phyloP scores from a whole-genome alignment of 768 basidiomycete genomes.

The Xerocomellus amylosporus region DNA sequence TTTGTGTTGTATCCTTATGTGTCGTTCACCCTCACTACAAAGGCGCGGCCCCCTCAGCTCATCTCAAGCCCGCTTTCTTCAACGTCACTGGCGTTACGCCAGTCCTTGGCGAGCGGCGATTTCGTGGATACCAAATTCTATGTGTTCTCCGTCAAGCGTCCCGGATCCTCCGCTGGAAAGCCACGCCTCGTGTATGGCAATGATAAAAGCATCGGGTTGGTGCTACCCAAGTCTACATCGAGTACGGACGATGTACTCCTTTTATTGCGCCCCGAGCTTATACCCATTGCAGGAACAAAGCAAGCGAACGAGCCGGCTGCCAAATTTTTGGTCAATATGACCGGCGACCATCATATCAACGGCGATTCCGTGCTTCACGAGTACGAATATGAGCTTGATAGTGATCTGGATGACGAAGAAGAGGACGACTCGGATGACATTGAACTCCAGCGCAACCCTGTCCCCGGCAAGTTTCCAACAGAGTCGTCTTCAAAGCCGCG shows the following conservation, averaged over 20 bases:
- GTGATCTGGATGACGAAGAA: conserved; percentile 30
- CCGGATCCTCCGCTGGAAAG: conserved; percentile 10
- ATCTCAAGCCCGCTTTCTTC: conserved; percentile 16
- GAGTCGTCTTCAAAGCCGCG: conserved; percentile 2
- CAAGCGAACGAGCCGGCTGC: conserved; percentile 2
- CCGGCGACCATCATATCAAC: conserved; percentile 19
- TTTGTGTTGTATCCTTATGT: conserved; percentile 21
- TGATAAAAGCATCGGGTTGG: conserved; percentile 12
- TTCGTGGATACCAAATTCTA: conserved; percentile 32
- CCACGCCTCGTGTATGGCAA: conserved; percentile 29
- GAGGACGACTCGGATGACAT: background rate
- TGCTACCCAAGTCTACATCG: conserved; percentile 14
- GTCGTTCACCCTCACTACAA: conserved; percentile 19
- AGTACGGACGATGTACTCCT: background rate
- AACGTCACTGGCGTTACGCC: conserved; percentile 17
- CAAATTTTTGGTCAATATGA: conserved; percentile 22
- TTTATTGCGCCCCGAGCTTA: background rate
- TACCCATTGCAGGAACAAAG: conserved; percentile 4
- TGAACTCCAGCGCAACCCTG: no score
- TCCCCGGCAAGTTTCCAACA: background rate
- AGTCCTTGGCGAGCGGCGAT: conserved; percentile 26
- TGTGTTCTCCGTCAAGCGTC: conserved; percentile 21
- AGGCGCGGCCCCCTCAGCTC: conserved; percentile 8
- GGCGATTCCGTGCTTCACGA: conserved; percentile 23
- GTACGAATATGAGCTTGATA: conserved; percentile 29